Evolutionary conservation across 345 rosid species (phyloP).

Genomic region (Limnanthes douglasii): DNA sequence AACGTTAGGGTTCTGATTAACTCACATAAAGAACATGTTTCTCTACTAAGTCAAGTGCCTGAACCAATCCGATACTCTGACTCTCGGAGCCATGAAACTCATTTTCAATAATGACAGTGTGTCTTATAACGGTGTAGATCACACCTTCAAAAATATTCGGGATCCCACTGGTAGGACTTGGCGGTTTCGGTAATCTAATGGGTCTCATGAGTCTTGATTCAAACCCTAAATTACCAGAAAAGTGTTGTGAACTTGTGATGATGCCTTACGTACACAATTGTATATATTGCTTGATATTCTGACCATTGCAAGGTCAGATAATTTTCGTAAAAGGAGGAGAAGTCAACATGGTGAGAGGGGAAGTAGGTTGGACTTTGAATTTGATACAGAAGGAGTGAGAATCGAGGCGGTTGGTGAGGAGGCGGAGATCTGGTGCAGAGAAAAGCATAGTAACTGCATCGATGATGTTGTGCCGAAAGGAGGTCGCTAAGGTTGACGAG

Average conservation of each 20-base stretch:
- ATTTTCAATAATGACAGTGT: conserved; percentile 85
- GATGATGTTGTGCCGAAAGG: conserved; percentile 64
- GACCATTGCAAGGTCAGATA: too few species aligned
- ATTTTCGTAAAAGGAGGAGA: conserved; percentile 84
- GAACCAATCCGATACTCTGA: conserved; percentile 80
- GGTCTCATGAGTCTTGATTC: conserved; percentile 45
- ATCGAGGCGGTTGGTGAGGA: conserved; percentile 65
- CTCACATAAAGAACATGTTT: conserved; percentile 63
- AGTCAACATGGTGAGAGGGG: conserved; percentile 52
- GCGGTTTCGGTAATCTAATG: conserved; percentile 83
- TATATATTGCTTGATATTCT: too few species aligned
- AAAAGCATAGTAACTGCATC: conserved; percentile 76
- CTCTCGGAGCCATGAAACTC: conserved; percentile 79
- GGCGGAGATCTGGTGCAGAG: conserved; percentile 97
- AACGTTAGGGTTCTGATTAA: too few species aligned
- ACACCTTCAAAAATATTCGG: conserved; percentile 90
- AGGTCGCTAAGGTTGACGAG: too few species aligned
- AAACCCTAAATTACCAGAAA: conserved; percentile 16
- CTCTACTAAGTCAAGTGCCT: conserved; percentile 63
- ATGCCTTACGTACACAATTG: too few species aligned
- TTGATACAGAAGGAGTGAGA: conserved; percentile 86
- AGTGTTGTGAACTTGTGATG: too few species aligned
- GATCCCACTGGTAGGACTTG: conserved; percentile 42
- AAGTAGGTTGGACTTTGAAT: conserved; percentile 82
- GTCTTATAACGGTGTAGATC: conserved; percentile 52